Conservation (phyloP, 23 red algal species). For the Chondrus crispus region DNA sequence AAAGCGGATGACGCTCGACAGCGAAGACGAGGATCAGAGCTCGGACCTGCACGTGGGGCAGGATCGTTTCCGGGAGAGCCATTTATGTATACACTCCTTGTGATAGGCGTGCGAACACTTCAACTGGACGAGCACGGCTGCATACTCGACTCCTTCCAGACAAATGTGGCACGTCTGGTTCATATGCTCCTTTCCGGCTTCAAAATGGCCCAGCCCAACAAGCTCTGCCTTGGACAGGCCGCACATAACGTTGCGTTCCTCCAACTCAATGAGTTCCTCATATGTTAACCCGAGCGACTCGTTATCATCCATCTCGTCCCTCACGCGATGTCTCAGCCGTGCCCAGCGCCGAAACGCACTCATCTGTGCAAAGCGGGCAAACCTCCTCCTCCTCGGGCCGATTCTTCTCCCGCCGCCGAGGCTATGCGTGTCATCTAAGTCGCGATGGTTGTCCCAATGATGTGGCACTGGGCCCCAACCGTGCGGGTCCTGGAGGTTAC, state of each 20-base stretch:
- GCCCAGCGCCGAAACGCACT: not conserved
- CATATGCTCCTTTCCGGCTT: slow-evolving; percentile 23
- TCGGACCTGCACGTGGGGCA: slow-evolving; percentile 64
- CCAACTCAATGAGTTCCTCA: slow-evolving; percentile 57
- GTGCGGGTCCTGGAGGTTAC: not conserved
- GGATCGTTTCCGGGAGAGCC: slow-evolving; percentile 49
- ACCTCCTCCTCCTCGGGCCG: not conserved
- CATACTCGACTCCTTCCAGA: slow-evolving; percentile 58
- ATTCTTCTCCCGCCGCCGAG: not conserved
- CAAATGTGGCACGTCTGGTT: slow-evolving; percentile 46
- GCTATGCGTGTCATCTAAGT: not conserved
- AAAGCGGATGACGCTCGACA: too few species aligned
- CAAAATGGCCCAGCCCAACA: slow-evolving; percentile 27
- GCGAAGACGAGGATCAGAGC: slow-evolving; percentile 8
- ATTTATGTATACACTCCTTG: slow-evolving; percentile 67
- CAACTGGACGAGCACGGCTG: slow-evolving; percentile 43
- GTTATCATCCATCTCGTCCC: not conserved
- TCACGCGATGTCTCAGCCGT: not conserved
- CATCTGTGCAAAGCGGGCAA: not conserved
- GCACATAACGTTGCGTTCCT: slow-evolving; percentile 61
- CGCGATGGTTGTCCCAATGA: not conserved
- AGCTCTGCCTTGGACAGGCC: slow-evolving; percentile 57
- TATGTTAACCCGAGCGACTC: slow-evolving; percentile 52
- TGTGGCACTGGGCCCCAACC: not conserved
- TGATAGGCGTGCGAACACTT: slow-evolving; percentile 62